Base-by-base conservation (phyloP, 1,284 basidiomycete genomes). In the Omphalotus olearius region DNA sequence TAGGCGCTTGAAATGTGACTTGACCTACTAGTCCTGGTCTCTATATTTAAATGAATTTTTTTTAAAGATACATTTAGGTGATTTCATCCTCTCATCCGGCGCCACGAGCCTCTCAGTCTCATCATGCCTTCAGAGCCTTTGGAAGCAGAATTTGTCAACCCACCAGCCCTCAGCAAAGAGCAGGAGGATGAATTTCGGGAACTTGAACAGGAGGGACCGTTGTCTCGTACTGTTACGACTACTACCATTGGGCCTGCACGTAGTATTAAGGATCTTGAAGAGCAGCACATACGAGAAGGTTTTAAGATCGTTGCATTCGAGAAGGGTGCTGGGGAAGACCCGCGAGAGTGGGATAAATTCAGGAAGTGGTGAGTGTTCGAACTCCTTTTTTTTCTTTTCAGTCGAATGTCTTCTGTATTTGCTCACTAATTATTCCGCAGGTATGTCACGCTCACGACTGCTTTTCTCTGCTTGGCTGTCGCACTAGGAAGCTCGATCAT, bases 401-500 rank as follows among this genome's bases (percentile, higher is more conserved):
- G 13, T 7, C 9, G 30, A 9, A 33, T 13, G 30, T 10, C 9
- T 13, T 13, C 30, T 33, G 30, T 33, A 3, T 13, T 10, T 33
- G 30, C 30, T 33, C 26, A 30, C 13, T 42, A 33, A 46, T n/a
- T 23, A 18, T 47, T 6, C n/a, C 4, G 5, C 16, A 71, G 70
- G 69, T 66, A 64, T 53, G 58, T 71, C 16, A 72, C 69, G 4
- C 42, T 63, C 9, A 59, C 64, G 14, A 64, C 68, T 1, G 65
- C 68, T 1, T 64, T 66, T 44, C 58, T 73, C 11, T 71, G 70
- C 52, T 56, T 69, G 23, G 62, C 67, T 7, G 70, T 70, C 14
- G 66, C 69, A 0, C 50, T 73, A 4, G 69, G 68, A 7, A 70
- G 67, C 52, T 70, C 70, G 1, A 68, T 72, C 49, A 63, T 72